Percentiles rank a stretch among this genome's conserved stretches.
These are phyloP conservation scores for Saraca asoca DNA, from an alignment of 331 rosid genomes.

Conservation along the genomic window DNA sequence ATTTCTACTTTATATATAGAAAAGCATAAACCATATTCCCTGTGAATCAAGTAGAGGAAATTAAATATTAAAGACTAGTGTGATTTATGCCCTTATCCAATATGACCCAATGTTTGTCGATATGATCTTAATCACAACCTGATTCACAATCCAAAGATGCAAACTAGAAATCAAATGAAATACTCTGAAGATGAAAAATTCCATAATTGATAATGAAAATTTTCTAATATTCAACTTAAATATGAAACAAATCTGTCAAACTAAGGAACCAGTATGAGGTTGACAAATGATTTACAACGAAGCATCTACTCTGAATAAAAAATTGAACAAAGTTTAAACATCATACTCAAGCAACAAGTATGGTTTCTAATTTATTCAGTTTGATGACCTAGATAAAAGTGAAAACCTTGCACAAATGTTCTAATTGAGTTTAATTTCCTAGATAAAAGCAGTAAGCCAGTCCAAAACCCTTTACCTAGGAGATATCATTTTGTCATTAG, in stretches of 20 bases:
- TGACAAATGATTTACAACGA: slow-evolving; percentile 5
- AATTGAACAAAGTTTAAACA: not conserved
- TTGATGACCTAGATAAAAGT: not conserved
- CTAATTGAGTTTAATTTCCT: not conserved
- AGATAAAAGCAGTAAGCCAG: not conserved
- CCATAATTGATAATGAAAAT: too few relatives aligned
- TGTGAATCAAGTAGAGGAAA: too few relatives aligned
- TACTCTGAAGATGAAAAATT: not conserved
- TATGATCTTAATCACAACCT: too few relatives aligned
- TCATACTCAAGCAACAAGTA: too few relatives aligned
- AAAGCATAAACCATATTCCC: not conserved
- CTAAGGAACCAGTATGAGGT: not conserved
- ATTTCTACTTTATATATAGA: slow-evolving; percentile 8
- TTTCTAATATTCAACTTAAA: too few relatives aligned
- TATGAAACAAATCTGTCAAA: too few relatives aligned
- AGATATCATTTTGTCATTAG: slow-evolving; percentile 14
- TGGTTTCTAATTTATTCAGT: too few relatives aligned
- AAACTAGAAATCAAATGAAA: too few relatives aligned
- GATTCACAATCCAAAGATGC: too few relatives aligned
- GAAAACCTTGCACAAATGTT: not conserved
- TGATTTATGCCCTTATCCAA: too few relatives aligned
- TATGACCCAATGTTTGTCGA: too few relatives aligned
- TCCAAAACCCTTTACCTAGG: not conserved
- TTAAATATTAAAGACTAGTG: too few relatives aligned
- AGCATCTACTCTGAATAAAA: slow-evolving; percentile 2